Base-by-base conservation (phyloP, 768 basidiomycete species). In the Rhodotorula toruloides region DNA sequence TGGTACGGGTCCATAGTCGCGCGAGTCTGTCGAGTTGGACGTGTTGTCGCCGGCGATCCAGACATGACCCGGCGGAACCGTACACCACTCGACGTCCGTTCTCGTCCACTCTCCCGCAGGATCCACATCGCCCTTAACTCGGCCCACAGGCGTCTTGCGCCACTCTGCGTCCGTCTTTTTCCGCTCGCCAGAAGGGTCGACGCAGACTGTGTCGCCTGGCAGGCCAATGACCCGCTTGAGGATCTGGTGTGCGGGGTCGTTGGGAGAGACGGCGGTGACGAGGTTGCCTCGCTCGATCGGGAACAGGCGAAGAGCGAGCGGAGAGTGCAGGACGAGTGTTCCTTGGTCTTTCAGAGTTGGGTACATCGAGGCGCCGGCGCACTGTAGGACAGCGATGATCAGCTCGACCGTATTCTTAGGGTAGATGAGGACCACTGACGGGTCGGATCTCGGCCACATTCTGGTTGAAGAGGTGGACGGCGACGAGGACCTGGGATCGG, bases 41-140 rank as follows among this genome's bases (percentile, higher is more conserved):
- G 87, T 80, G 74, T 98, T 99, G 79, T 99, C 94, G 31, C 94
- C 96, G 55, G 81, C 83, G 37, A 94, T 81, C 94, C 94, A 97
- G 31, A 94, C 77, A 76, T 94, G 88, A 6, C 91, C 90, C 73
- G 83, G 83, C 2, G 94, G 94, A 16, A 97, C 79, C 34, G 85
- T 75, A 27, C 27, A 49, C 46, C 19, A n/a, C 12, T 10, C 13
- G 46, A 13, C 17, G 9, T 17, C 16, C 10, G 22, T 93, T 82
- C 40, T 40, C 40, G 40, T 40, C 40, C 40, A 40, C 19, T 40
- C 40, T 40, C 12, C 40, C 12, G 40, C 40, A 40, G 12, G 10
- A 10, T 10, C 40, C 10, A 40, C 12, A 40, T 19, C 10, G 40
- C 12, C 10, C 10, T 10, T 10, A 40, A 87, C 68, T 17, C 68